Evolutionary conservation across 2,329 filamentous ascomycete species (phyloP).

Genomic region (Penicillium sp.): DNA sequence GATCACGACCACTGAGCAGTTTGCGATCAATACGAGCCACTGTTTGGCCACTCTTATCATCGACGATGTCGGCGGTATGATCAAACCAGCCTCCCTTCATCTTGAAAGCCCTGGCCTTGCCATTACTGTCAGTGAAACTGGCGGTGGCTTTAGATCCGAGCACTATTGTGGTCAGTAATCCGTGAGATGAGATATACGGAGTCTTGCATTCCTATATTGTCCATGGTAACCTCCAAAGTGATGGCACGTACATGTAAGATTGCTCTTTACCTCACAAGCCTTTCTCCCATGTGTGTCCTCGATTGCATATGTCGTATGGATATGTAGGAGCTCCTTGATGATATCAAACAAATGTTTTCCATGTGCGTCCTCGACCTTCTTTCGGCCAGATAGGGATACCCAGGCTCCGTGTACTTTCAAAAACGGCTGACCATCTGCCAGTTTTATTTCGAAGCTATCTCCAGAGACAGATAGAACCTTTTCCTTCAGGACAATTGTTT

Average conservation of each 20-base stretch:
- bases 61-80: constrained; percentile 58
- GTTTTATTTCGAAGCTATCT: constrained; percentile 65
- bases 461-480: constrained; percentile 63
- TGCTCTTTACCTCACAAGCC: constrained; percentile 59
- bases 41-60: constrained; percentile 51
- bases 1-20: constrained; percentile 58
- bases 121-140: constrained; percentile 56
- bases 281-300: constrained; percentile 50
- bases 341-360: constrained; percentile 26
- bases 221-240: background rate
- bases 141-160: constrained; percentile 29
- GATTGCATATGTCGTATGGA: constrained; percentile 23
- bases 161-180: constrained; percentile 16
- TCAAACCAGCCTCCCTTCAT: constrained; percentile 66
- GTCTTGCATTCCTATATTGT: background rate
- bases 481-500: constrained; percentile 60
- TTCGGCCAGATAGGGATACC: constrained; percentile 32
- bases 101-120: constrained; percentile 48
- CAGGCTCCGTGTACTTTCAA: constrained; percentile 59
- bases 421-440: constrained; percentile 55
- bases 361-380: constrained; percentile 22
- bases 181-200: background rate
- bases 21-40: constrained; percentile 63
- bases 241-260: constrained; percentile 51
- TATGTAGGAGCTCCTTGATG: constrained; percentile 24